phyloP scores from a whole-genome alignment of 352 stramenopile genomes.

The Globisporangium sylvaticum region DNA sequence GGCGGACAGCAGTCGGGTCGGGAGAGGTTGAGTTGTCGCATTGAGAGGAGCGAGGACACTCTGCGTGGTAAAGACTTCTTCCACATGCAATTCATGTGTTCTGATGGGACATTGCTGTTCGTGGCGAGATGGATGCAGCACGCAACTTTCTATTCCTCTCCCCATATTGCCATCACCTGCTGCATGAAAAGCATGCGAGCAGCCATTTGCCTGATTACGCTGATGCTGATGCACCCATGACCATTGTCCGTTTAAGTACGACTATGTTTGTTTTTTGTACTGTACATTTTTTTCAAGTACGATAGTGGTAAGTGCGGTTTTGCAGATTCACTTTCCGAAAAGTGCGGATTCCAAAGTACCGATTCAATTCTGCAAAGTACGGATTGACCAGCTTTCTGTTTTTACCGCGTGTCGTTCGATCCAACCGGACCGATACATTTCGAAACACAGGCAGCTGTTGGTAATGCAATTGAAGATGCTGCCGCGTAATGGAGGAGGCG shows the following conservation, averaged over 20 bases:
- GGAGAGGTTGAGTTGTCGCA: neutral
- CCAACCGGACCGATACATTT: neutral
- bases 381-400: too few species aligned
- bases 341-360: too few species aligned
- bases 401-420: neutral
- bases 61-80: neutral
- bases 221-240: neutral
- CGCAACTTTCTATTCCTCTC: neutral
- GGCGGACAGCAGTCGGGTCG: neutral
- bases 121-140: neutral
- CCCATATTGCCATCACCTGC: neutral
- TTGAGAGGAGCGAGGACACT: neutral
- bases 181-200: neutral
- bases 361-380: too few species aligned
- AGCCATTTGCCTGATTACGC: neutral
- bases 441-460: too few species aligned
- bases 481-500: slow-evolving; percentile 23
- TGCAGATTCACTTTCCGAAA: neutral
- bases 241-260: neutral
- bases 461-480: slow-evolving; percentile 39
- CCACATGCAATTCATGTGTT: neutral
- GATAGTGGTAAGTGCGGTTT: neutral
- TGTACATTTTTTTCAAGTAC: neutral
- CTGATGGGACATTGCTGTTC: neutral
- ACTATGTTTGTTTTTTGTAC: neutral